These are phyloP conservation scores for Wickerhamiella azymoides DNA, from an alignment of 805 yeast species.

Conservation along the genomic window DNA sequence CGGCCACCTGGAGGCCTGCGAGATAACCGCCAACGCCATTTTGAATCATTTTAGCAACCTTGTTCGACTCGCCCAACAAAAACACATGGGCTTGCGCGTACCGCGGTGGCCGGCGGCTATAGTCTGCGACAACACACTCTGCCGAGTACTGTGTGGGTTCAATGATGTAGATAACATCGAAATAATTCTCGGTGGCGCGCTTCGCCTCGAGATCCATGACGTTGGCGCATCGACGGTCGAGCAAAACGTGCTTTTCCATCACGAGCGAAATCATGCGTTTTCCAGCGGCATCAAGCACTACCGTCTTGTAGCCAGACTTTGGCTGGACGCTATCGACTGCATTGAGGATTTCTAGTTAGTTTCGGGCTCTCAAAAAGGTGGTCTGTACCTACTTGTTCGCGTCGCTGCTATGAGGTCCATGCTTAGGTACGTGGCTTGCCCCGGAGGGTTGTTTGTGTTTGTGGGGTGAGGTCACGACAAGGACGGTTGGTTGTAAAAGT, in stretches of 20 bases:
- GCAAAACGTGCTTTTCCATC: slow-evolving; percentile 29
- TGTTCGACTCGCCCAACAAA: slow-evolving; percentile 44
- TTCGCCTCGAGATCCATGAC: slow-evolving; percentile 49
- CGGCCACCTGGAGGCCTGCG: slow-evolving; percentile 28
- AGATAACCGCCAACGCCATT: slow-evolving; percentile 21
- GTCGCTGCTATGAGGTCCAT: slow-evolving; percentile 6
- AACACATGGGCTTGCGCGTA: slow-evolving; percentile 63
- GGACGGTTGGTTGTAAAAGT: background rate
- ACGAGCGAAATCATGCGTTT: slow-evolving; percentile 18
- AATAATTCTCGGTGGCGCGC: slow-evolving; percentile 46
- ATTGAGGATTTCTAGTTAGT: slow-evolving; percentile 23
- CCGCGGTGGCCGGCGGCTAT: slow-evolving; percentile 45
- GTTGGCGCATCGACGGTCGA: slow-evolving; percentile 30
- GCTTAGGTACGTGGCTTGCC: background rate
- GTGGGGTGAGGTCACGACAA: too few species aligned
- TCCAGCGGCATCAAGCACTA: slow-evolving; percentile 22
- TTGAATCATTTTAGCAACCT: slow-evolving; percentile 15
- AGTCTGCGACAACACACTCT: slow-evolving; percentile 70
- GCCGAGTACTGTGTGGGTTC: slow-evolving; percentile 56
- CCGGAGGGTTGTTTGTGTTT: background rate
- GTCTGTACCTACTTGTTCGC: slow-evolving; percentile 3
- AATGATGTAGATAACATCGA: slow-evolving; percentile 69
- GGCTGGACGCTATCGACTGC: slow-evolving; percentile 32
- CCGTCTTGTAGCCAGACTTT: slow-evolving; percentile 25
- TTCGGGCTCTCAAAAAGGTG: background rate